Percentiles rank a stretch among this genome's conserved stretches.
These are phyloP conservation scores for Leccinum imitatum DNA, from an alignment of 768 basidiomycete genomes.

Conservation along the genomic window DNA sequence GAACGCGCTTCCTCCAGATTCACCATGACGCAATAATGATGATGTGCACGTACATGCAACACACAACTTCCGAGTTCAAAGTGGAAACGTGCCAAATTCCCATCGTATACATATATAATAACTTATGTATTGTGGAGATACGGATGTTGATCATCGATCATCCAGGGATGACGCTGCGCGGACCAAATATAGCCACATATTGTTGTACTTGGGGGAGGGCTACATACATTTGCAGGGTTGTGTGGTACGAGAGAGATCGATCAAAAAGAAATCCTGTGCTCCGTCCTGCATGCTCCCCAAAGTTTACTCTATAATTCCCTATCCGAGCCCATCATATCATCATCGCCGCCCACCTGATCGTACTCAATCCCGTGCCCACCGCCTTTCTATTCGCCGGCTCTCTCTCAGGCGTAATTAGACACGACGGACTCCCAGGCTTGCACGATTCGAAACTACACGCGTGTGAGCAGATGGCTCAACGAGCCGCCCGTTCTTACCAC, in stretches of 20 bases:
- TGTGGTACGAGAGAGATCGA: slow-evolving; percentile 4
- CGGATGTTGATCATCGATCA: slow-evolving; percentile 8
- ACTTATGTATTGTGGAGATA: neutral
- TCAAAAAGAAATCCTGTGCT: neutral
- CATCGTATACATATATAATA: neutral
- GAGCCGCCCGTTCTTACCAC: slow-evolving; percentile 1
- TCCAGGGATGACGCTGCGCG: slow-evolving; percentile 3
- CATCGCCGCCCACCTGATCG: neutral
- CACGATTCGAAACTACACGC: slow-evolving; percentile 5
- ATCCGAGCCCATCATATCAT: slow-evolving; percentile 3
- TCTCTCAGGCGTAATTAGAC: slow-evolving; percentile 22
- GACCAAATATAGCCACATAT: slow-evolving; percentile 8
- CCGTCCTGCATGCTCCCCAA: neutral
- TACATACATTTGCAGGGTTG: slow-evolving; percentile 1
- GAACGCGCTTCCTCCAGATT: neutral
- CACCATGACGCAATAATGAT: neutral
- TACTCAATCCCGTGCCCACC: slow-evolving; percentile 1
- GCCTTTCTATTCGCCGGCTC: slow-evolving; percentile 6
- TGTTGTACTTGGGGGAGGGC: neutral
- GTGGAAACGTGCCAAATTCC: neutral
- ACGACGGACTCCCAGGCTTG: slow-evolving; percentile 23
- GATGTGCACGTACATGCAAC: neutral
- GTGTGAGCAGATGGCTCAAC: slow-evolving; percentile 24
- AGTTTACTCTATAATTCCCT: neutral
- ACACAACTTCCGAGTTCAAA: neutral